phyloP scores from a whole-genome alignment of 371 early-diverging fungal genomes.

The Parasitella parasitica region DNA sequence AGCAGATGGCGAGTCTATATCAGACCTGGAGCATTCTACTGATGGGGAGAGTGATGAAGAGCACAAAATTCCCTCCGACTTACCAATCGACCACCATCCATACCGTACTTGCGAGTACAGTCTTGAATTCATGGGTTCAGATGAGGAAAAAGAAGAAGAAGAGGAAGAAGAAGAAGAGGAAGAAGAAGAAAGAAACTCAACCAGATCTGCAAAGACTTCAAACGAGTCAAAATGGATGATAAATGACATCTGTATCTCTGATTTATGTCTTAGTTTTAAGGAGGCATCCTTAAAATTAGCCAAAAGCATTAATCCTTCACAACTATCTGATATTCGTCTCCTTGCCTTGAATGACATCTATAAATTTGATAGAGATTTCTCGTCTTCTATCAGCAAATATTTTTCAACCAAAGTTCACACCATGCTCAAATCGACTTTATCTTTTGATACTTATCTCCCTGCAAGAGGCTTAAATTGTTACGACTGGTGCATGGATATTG shows the following conservation, averaged over 20 bases:
- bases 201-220: no score
- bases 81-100: conserved; percentile 5
- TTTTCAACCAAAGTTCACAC: neutral
- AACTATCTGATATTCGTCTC: conserved; percentile 15
- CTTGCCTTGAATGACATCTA: conserved; percentile 19
- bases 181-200: no score
- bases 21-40: no score
- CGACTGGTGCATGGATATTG: conserved; percentile 7
- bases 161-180: no score
- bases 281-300: neutral
- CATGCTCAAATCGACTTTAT: conserved; percentile 9
- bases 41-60: neutral
- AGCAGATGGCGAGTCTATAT: no score
- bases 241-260: conserved; percentile 6
- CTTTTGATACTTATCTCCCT: conserved; percentile 5
- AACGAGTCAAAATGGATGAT: conserved; percentile 2
- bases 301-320: neutral
- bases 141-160: neutral
- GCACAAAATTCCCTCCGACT: neutral
- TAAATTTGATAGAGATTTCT: conserved; percentile 10
- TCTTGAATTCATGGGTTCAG: neutral
- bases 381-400: conserved; percentile 18
- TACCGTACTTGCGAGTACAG: neutral
- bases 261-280: conserved; percentile 7
- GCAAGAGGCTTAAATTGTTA: conserved; percentile 6